phyloP scores from a whole-genome alignment of 768 basidiomycete species.

The Lepiota brunneoincarnata region DNA sequence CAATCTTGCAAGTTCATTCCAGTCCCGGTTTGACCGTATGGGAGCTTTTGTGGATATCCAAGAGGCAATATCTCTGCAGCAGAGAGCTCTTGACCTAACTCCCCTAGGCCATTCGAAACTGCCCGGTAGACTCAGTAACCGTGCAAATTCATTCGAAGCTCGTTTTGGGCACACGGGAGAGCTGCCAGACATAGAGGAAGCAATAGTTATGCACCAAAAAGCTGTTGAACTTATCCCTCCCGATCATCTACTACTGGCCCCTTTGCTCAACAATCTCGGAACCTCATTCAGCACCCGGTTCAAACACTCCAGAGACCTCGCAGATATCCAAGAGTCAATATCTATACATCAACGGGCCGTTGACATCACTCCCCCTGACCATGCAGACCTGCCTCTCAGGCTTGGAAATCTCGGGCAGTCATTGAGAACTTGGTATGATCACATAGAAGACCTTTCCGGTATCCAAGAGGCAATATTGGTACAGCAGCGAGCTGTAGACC shows the following conservation, averaged over 20 bases:
- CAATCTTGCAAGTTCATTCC: not conserved
- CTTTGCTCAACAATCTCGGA: not conserved
- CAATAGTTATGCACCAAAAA: conserved; percentile 8
- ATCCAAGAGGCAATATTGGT: conserved; percentile 19
- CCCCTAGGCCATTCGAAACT: not conserved
- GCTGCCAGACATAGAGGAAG: not conserved
- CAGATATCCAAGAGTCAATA: conserved; percentile 14
- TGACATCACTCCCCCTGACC: conserved; percentile 18
- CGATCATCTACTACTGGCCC: not conserved
- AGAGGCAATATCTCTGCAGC: not conserved
- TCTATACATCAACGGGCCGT: conserved; percentile 17
- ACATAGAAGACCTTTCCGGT: conserved; percentile 16
- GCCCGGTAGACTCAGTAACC: not conserved
- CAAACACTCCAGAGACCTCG: not conserved
- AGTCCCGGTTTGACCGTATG: not conserved
- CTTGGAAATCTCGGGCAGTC: conserved; percentile 15
- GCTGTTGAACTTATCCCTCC: not conserved
- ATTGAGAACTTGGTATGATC: not conserved
- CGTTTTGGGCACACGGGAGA: no score
- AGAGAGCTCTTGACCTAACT: not conserved
- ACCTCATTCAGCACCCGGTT: not conserved
- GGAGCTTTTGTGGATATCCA: not conserved
- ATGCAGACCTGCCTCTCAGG: conserved; percentile 1
- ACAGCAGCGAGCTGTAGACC: conserved; percentile 8
- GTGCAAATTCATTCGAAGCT: not conserved